Conservation (phyloP, 1,284 basidiomycete genomes). For the Naganishia liquefaciens region DNA sequence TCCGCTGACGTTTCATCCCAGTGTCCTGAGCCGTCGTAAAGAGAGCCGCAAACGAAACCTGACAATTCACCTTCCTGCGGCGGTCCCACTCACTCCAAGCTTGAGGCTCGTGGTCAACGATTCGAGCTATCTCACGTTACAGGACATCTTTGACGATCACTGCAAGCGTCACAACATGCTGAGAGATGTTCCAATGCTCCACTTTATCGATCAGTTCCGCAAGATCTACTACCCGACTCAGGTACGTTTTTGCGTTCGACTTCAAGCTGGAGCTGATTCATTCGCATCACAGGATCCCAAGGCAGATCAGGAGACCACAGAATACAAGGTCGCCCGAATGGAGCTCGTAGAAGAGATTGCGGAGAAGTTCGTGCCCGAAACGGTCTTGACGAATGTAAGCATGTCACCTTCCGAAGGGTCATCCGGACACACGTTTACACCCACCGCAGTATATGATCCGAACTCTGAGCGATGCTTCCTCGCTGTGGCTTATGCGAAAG, state of each 20-base stretch:
- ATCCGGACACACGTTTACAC: background rate
- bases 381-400: slow-evolving; percentile 77
- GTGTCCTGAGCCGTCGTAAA: slow-evolving; percentile 81
- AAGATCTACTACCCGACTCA: slow-evolving; percentile 58
- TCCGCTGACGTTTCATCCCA: slow-evolving; percentile 46
- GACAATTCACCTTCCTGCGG: slow-evolving; percentile 84
- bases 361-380: slow-evolving; percentile 86
- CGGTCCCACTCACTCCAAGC: slow-evolving; percentile 79
- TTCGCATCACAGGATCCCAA: slow-evolving; percentile 35
- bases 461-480: slow-evolving; percentile 79
- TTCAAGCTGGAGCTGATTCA: slow-evolving; percentile 38
- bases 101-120: slow-evolving; percentile 89
- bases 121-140: slow-evolving; percentile 83
- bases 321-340: slow-evolving; percentile 58
- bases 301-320: slow-evolving; percentile 30
- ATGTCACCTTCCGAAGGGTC: background rate
- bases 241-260: slow-evolving; percentile 35
- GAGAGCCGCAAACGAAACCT: slow-evolving; percentile 91
- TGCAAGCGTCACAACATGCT: slow-evolving; percentile 75
- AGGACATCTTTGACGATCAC: slow-evolving; percentile 91
- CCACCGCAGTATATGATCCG: slow-evolving; percentile 78
- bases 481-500: slow-evolving; percentile 96
- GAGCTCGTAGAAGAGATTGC: slow-evolving; percentile 90
- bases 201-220: slow-evolving; percentile 78
- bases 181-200: slow-evolving; percentile 84